Evolutionary conservation across 768 basidiomycete species (phyloP), one percentile per base, ranked within the genome.

Genomic region (Suillus hirtellus): DNA sequence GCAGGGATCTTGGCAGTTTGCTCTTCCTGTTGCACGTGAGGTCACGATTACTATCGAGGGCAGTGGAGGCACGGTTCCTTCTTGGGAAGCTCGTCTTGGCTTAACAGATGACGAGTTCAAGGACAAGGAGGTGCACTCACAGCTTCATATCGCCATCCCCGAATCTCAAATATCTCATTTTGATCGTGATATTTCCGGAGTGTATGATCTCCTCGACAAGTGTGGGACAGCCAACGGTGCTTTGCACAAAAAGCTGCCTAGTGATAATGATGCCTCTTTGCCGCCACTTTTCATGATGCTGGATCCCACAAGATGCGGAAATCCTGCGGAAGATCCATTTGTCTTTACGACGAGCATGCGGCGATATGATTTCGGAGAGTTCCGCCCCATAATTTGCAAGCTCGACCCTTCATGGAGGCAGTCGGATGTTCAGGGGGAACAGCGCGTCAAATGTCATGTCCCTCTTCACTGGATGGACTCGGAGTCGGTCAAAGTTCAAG

Each of bases 151-250:
- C 42, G 76, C 80, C n/a, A 85, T 90, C 4, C 79, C 84, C 0
- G 68, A 74, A 10, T 80, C 82, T 38, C 79, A 82, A 34, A 70
- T 78, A 9, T 63, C 70, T 1, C 73, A 77, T 60, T 83, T 92
- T 37, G 95, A 96, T 73, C 87, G 89, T 53, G 86, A 93, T 70
- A 88, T 97, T 52, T 87, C 89, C 7, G 96, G 96, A 6, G 79
- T 77, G 1, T 98, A 97, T 71, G 75, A 78, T 31, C 86, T 95
- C 55, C 79, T 95, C 60, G 89, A 92, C 66, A 89, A 89, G 71
- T 98, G 96, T 63, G 95, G 95, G 8, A 93, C 93, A 2, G 93
- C 96, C 9, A 93, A 91, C 71, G 82, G 84, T 31, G 90, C 90
- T 24, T 79, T 98, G 54, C 94, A 96, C 76, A 88, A 85, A 75